Conservation (phyloP, 2,329 filamentous ascomycete genomes). For the Clonostachys chloroleuca region DNA sequence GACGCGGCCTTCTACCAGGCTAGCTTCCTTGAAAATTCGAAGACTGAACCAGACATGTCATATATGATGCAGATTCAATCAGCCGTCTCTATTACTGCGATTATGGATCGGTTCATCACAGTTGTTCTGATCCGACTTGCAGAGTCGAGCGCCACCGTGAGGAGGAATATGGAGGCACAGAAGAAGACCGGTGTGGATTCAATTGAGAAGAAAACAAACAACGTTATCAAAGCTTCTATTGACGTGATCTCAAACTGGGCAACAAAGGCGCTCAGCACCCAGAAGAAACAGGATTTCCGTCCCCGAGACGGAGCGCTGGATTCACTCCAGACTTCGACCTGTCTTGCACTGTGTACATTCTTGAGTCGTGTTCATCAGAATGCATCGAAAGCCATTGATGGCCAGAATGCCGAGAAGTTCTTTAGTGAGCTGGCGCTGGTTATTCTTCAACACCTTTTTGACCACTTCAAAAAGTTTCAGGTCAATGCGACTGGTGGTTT, state of each 20-base stretch:
- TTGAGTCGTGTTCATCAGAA: conserved; percentile 62
- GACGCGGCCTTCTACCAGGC: conserved; percentile 72
- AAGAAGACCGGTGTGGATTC: conserved; percentile 67
- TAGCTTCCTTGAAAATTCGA: conserved; percentile 70
- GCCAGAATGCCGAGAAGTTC: conserved; percentile 78
- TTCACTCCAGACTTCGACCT: conserved; percentile 81
- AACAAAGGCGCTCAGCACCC: conserved; percentile 63
- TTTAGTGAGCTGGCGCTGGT: conserved; percentile 79
- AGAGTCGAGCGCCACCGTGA: conserved; percentile 83
- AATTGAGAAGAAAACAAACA: conserved; percentile 79
- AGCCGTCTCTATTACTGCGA: conserved; percentile 82
- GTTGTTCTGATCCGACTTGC: conserved; percentile 89
- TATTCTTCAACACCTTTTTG: conserved; percentile 73
- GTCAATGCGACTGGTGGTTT: conserved; percentile 91
- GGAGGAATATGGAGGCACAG: conserved; percentile 83
- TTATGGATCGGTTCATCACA: conserved; percentile 89
- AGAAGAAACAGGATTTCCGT: conserved; percentile 86
- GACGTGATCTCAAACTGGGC: conserved; percentile 75
- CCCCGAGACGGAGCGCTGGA: conserved; percentile 80
- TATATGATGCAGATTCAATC: conserved; percentile 78
- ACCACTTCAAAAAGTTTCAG: conserved; percentile 91
- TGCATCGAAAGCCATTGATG: conserved; percentile 68
- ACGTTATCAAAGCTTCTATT: conserved; percentile 50
- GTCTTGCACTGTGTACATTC: conserved; percentile 76
- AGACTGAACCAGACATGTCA: conserved; percentile 80